These are phyloP conservation scores for Teratosphaeria pseudoeucalypti DNA, from an alignment of 2,329 filamentous ascomycete genomes.

Conservation along the genomic window DNA sequence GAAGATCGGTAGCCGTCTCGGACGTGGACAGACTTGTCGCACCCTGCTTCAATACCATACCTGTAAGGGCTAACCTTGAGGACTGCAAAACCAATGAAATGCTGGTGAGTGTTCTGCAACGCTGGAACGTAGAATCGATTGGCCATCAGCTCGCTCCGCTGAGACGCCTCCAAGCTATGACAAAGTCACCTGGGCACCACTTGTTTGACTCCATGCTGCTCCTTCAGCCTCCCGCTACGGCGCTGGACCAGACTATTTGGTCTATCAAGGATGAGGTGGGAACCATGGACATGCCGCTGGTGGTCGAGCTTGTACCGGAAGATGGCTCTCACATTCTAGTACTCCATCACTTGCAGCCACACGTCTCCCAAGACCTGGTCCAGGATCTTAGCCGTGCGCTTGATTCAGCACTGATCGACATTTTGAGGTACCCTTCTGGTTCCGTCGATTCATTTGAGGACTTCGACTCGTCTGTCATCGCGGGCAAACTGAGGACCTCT, in stretches of 20 bases:
- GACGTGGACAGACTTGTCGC: constrained; percentile 65
- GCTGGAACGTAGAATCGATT: constrained; percentile 50
- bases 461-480: constrained; percentile 3
- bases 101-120: constrained; percentile 51
- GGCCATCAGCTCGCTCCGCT: constrained; percentile 66
- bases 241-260: constrained; percentile 41
- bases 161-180: constrained; percentile 54
- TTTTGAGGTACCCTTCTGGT: constrained; percentile 20
- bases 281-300: constrained; percentile 64
- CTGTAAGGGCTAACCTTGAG: constrained; percentile 51
- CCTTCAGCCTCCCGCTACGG: constrained; percentile 52
- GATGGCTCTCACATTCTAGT: constrained; percentile 39
- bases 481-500: neutral
- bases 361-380: constrained; percentile 43
- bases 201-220: constrained; percentile 77
- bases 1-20: constrained; percentile 57
- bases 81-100: constrained; percentile 42
- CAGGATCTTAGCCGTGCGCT: constrained; percentile 20
- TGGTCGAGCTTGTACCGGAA: constrained; percentile 62
- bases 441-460: constrained; percentile 11
- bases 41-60: constrained; percentile 86
- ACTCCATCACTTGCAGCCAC: constrained; percentile 43
- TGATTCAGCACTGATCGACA: constrained; percentile 14
- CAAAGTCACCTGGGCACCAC: constrained; percentile 29
- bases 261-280: constrained; percentile 37